A percentile compares a stretch with the other conserved stretches of the same genome.
These are phyloP conservation scores for Aspergillus brunneoviolaceus DNA, from an alignment of 2,329 filamentous ascomycete genomes.

Conservation along the genomic window DNA sequence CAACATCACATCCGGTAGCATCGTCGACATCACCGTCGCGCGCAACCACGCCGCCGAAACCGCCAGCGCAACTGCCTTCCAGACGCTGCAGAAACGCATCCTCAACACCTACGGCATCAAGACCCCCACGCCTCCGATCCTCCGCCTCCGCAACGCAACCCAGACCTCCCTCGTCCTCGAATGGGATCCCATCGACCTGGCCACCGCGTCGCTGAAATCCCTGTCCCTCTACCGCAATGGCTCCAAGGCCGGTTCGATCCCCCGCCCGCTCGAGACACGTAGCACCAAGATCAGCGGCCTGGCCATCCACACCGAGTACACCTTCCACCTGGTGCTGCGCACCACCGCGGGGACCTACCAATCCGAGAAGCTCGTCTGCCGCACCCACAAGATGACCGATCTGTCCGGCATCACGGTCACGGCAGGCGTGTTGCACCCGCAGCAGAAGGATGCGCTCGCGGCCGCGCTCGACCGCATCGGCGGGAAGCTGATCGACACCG, in stretches of 20 bases:
- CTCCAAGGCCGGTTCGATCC: conserved; percentile 94
- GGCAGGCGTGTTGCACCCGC: conserved; percentile 75
- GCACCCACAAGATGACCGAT: conserved; percentile 98
- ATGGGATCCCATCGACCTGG: conserved; percentile 93
- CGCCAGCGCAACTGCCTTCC: conserved; percentile 72
- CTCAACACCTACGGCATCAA: conserved; percentile 79
- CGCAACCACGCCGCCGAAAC: conserved; percentile 80
- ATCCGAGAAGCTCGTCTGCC: conserved; percentile 79
- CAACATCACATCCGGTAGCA: conserved; percentile 92
- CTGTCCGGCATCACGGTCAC: conserved; percentile 93
- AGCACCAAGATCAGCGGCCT: conserved; percentile 96
- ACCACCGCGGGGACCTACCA: conserved; percentile 85
- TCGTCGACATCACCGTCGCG: conserved; percentile 94
- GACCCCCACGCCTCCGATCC: conserved; percentile 71
- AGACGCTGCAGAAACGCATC: conserved; percentile 84
- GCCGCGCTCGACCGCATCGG: conserved; percentile 83
- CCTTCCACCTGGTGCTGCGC: conserved; percentile 86
- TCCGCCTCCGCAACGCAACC: conserved; percentile 93
- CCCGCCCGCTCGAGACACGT: conserved; percentile 78
- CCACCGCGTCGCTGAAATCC: conserved; percentile 85
- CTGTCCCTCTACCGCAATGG: conserved; percentile 93
- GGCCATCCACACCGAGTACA: conserved; percentile 94
- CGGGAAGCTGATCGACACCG: conserved; percentile 83
- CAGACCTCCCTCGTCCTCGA: conserved; percentile 98
- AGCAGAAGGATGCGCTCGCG: conserved; percentile 69